Percentiles rank a stretch among this genome's conserved stretches.
These are phyloP conservation scores for Paramecium caudatum DNA, from an alignment of 73 alveolate genomes.

Conservation along the genomic window DNA sequence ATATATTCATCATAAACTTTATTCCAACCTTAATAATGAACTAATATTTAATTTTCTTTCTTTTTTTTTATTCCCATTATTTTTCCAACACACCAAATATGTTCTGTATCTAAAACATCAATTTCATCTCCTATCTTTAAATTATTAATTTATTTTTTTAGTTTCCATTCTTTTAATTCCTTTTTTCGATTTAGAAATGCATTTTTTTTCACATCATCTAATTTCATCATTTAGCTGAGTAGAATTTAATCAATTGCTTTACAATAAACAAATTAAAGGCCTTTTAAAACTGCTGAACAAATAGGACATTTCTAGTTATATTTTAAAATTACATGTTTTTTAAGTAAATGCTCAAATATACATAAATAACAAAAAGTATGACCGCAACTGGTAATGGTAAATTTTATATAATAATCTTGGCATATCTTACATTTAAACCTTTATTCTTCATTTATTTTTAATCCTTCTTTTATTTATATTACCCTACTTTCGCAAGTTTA, in stretches of 20 bases:
- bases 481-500: not conserved
- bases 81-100: constrained; percentile 58
- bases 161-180: constrained; percentile 19
- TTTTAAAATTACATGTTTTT: not conserved
- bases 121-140: not conserved
- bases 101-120: constrained; percentile 67
- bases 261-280: not conserved
- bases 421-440: constrained; percentile 21
- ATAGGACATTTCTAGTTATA: not conserved
- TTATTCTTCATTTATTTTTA: too few relatives aligned
- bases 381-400: not conserved
- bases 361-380: constrained; percentile 38
- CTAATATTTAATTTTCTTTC: not conserved
- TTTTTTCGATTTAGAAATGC: not conserved
- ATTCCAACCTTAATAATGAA: constrained; percentile 64
- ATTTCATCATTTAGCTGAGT: too few relatives aligned
- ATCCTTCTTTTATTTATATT: too few relatives aligned
- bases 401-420: not conserved
- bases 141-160: not conserved
- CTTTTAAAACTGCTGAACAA: not conserved
- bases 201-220: too few relatives aligned
- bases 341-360: constrained; percentile 32
- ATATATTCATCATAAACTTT: constrained; percentile 42
- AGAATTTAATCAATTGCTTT: not conserved
- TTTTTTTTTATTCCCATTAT: not conserved